These are phyloP conservation scores for Rutstroemia sydowiana DNA, from an alignment of 2,329 filamentous ascomycete species.

Conservation along the genomic window DNA sequence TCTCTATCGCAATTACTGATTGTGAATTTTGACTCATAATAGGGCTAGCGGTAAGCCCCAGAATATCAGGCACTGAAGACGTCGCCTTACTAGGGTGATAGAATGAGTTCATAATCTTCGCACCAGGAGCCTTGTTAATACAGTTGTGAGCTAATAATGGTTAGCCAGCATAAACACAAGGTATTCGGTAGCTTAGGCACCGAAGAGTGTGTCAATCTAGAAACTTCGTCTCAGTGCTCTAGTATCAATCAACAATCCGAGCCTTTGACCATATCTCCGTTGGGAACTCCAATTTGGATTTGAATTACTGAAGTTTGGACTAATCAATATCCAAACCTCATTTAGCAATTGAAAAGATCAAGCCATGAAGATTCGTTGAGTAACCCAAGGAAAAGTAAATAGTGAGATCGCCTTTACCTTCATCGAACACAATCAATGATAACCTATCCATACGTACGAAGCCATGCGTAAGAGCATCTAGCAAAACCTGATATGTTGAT, in stretches of 20 bases:
- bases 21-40: slow-evolving; percentile 26
- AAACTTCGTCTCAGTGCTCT: no score
- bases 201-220: neutral
- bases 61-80: slow-evolving; percentile 23
- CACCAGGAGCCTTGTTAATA: slow-evolving; percentile 24
- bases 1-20: slow-evolving; percentile 35
- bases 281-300: no score
- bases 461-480: slow-evolving; percentile 54
- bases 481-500: slow-evolving; percentile 52
- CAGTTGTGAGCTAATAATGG: slow-evolving; percentile 28
- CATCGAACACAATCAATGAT: slow-evolving; percentile 57
- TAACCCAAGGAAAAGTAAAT: neutral
- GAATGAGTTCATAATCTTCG: slow-evolving; percentile 27
- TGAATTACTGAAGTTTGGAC: no score
- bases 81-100: slow-evolving; percentile 23
- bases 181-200: neutral
- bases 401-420: slow-evolving; percentile 38
- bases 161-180: neutral
- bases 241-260: no score
- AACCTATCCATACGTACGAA: slow-evolving; percentile 50
- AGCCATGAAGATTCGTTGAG: neutral
- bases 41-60: slow-evolving; percentile 29
- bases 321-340: no score
- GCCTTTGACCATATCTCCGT: no score
- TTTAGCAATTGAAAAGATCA: no score